A percentile compares a stretch with the other conserved stretches of the same genome.
phyloP scores from a whole-genome alignment of 1,284 basidiomycete species.

The Agroathelia rolfsii region DNA sequence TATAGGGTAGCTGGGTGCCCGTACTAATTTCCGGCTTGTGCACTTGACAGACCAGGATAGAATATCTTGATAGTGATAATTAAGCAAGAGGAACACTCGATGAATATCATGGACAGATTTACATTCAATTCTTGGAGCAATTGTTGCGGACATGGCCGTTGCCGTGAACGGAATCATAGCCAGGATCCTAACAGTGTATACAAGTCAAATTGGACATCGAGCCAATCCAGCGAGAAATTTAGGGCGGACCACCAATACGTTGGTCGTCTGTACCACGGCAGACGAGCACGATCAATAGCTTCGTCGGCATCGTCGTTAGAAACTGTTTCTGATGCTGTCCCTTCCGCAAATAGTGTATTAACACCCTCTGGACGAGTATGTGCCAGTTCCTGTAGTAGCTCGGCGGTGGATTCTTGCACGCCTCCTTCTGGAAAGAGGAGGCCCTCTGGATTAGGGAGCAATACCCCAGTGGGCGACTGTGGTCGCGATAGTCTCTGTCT shows the following conservation, averaged over 20 bases:
- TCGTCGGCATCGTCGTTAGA: conserved; percentile 18
- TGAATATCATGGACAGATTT: too few species aligned
- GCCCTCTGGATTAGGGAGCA: conserved; percentile 26
- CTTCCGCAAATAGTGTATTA: conserved; percentile 27
- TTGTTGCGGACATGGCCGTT: conserved; percentile 40
- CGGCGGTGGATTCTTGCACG: conserved; percentile 34
- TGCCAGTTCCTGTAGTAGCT: conserved; percentile 37
- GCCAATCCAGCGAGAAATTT: background rate
- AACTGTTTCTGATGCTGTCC: conserved; percentile 12
- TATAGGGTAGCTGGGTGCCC: conserved; percentile 14
- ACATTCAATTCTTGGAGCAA: conserved; percentile 61
- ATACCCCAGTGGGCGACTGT: background rate
- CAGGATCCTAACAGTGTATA: conserved; percentile 48
- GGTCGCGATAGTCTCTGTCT: too few species aligned
- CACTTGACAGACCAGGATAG: conserved; percentile 40
- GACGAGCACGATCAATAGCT: conserved; percentile 16
- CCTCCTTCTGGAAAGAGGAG: conserved; percentile 34
- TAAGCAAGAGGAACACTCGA: too few species aligned
- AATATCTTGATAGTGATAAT: too few species aligned
- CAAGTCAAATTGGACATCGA: conserved; percentile 3
- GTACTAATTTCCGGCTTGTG: conserved; percentile 40
- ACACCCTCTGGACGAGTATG: conserved; percentile 28
- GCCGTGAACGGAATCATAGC: conserved; percentile 40
- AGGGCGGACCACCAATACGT: conserved; percentile 57
- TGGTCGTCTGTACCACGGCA: conserved; percentile 63